Base-by-base conservation (phyloP, 805 yeast species). In the Jamesozyma lodderae region DNA sequence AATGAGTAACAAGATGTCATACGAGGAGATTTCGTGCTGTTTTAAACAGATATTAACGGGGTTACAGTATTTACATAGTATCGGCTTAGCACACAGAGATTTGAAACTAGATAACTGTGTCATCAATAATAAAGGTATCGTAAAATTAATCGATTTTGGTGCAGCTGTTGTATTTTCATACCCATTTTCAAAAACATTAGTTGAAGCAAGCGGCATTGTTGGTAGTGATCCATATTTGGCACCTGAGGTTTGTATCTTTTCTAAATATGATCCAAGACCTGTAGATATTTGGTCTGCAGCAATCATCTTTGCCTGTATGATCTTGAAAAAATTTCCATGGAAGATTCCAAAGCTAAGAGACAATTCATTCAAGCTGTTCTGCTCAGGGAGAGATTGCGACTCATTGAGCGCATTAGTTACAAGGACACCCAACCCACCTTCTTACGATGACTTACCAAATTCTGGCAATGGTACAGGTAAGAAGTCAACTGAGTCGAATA, bases 211-310 rank as follows among this genome's bases (percentile, higher is more conserved):
- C 35, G 94, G 94, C 6, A 81, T 84, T 41, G 94, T 84, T 32
- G 94, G 94, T 2, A 79, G 88, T n/a, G 94, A 85, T 63, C 88
- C 96, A 21, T 81, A 82, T 59, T 65, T 87, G 58, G 94, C 96
- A 1, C 96, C 96, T 1, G 96, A 87, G 59, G 95, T 84, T 6
- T 75, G 88, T 45, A 82, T 85, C 8, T 81, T 83, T 57, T 68
- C 76, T 48, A 79, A 80, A 44, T 87, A 87, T 54, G 94, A 84
- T 57, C 95, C 96, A 13, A 72, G 94, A 46, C 94, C 96, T 1
- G 94, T 87, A 6, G 96, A 87, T 64, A 75, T 87, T 33, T 87
- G 96, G 96, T 83, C 95, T 6, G 77, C 78, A 24, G 95, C 95
- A 7, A 85, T 87, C 42, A 83, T 87, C 35, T 83, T 82, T 61